Evolutionary conservation across 306 rosid genomes (phyloP), one percentile per base, ranked within the genome.

Genomic region (Vigna mungo): DNA sequence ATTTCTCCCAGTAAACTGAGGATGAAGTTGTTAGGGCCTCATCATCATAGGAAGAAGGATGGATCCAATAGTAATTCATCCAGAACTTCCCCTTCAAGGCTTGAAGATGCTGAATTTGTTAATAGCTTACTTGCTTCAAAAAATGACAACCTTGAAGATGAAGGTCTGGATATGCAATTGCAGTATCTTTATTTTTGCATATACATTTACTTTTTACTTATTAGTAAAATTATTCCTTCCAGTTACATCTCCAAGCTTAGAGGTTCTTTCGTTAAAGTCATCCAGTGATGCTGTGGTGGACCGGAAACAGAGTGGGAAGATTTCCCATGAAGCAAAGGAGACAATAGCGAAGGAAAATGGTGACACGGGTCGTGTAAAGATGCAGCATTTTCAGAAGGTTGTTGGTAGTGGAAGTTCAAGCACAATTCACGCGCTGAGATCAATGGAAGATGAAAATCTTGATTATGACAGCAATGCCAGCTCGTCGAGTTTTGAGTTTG

Each of bases 401-500:
- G 78, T 67, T 72, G 96, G 89, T 7, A 41, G 74, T 43, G 87
- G 91, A 74, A 89, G 84, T 86, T 90, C 95, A 9, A 90, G 89
- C 70, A 49, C 89, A 56, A 81, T 92, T 83, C 88, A 94, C 39
- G 93, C 88, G 0, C 14, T 85, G 80, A 88, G 92, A 81, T 58
- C 61, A 14, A 48, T 16, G 54, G 98, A 94, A 83, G 98, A 94
- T 34, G 98, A 94, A 20, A 89, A 88, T 82, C 89, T 92, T 41
- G 98, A 92, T 74, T 94, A 92, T 69, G 98, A 94, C 70, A 94
- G 98, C 72, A 92, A 94, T 77, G 97, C 98, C 65, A 94, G 98
- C 84, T 94, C 98, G 2, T 94, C 98, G 0, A 94, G 98, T 76
- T 94, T 94, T n/a, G 98, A 94, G 90, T 94, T 94, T 76, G 96